Conservation (phyloP, 768 basidiomycete genomes). For the Rhodosporidiobolus sp. region DNA sequence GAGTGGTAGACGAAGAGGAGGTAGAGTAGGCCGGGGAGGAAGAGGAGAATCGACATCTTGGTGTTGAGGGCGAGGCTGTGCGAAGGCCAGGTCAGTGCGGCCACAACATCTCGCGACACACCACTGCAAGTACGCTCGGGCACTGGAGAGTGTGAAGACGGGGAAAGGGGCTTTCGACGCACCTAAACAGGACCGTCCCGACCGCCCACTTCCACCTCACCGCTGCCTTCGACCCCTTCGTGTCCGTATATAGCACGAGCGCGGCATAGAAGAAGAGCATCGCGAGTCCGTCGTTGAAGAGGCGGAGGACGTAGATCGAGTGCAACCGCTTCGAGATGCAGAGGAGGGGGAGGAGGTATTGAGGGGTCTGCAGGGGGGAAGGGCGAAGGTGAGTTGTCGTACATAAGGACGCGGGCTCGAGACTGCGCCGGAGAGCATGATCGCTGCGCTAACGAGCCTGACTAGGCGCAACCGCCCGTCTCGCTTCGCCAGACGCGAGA, state of each 20-base stretch:
- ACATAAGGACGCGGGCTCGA: neutral
- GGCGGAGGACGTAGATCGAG: conserved; percentile 82
- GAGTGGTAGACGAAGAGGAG: conserved; percentile 54
- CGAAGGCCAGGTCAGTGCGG: neutral
- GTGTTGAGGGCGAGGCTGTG: conserved; percentile 74
- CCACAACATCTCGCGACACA: too few species aligned
- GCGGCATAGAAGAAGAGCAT: conserved; percentile 59
- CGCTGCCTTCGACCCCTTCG: conserved; percentile 49
- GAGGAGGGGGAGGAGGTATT: conserved; percentile 54
- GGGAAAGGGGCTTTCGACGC: conserved; percentile 39
- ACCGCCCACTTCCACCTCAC: conserved; percentile 56
- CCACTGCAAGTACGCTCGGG: fast-evolving
- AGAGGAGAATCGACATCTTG: conserved; percentile 91
- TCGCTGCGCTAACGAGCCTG: too few species aligned
- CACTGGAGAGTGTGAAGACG: too few species aligned
- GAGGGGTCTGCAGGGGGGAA: conserved; percentile 35
- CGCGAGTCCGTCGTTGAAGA: conserved; percentile 87
- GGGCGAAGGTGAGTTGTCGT: neutral
- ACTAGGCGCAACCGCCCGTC: too few species aligned
- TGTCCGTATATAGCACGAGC: conserved; percentile 58
- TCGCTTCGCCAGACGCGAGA: too few species aligned
- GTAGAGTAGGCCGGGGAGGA: conserved; percentile 81
- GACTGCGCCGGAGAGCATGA: neutral
- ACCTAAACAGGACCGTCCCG: conserved; percentile 73
- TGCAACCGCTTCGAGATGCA: conserved; percentile 89